Base-by-base conservation (phyloP, 495 filamentous ascomycete species). In the Penicilliopsis zonata region DNA sequence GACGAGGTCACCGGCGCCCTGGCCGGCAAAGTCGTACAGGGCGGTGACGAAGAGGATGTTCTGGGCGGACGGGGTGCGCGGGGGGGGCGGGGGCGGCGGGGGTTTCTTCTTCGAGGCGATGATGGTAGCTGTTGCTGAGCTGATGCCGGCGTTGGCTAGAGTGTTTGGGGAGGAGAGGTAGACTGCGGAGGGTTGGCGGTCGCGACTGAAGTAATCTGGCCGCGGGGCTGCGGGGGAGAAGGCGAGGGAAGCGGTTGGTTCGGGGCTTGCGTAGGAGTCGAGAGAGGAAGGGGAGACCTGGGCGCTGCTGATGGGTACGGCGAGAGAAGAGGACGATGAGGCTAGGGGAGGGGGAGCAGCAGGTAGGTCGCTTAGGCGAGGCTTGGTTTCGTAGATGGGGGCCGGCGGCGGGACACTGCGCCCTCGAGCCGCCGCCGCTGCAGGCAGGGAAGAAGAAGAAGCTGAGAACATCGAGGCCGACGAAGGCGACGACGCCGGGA, bases 11-110 rank as follows among this genome's bases (percentile, higher is more conserved):
- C 81, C 86, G 1, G 52, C 49, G 10, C 67, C 70, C 44, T 86
- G 71, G 0, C 81, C 85, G 0, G 67, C 61, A 53, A 92, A 96
- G 31, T 78, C 67, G 55, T 84, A 95, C 42, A 86, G 54, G 3
- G 88, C 88, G 1, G 78, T 76, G 7, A 93, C 86, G 42, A 67
- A 94, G 15, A 71, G 50, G 2, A 61, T 72, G 24, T 65, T 64
- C 14, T 43, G 47, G 14, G 51, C 57, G 6, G 9, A n/a, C 5
- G 6, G 8, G 26, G 36, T 9, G 31, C 59, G 52, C 9, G 60
- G 65, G 47, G 79, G 79, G 1, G 72, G 69, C 8, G 63, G 82
- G 0, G 82, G 83, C 2, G 80, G 82, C 1, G 75, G 71, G 17
- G 69, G 69, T 28, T 72, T 73, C 57, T 80, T 81, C 46, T 70